Percentiles rank a stretch among this genome's conserved stretches.
These are phyloP conservation scores for Dictyostelium capitatum DNA, from an alignment of 78 protist genomes.

Conservation along the genomic window DNA sequence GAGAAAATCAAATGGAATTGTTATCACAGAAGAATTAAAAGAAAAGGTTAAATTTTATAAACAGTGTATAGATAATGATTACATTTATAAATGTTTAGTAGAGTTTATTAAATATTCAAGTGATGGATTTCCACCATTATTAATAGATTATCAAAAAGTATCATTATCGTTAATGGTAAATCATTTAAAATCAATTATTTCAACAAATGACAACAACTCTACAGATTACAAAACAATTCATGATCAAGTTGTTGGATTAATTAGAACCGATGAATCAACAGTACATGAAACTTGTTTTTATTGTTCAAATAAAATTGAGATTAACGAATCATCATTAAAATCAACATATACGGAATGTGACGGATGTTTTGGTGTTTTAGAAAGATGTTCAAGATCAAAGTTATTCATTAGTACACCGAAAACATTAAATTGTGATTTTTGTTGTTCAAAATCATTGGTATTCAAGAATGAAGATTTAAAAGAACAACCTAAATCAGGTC, in stretches of 20 bases:
- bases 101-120: background rate
- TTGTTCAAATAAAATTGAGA: background rate
- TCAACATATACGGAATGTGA: background rate
- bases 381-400: conserved; percentile 7
- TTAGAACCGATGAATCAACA: background rate
- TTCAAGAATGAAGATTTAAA: background rate
- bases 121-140: background rate
- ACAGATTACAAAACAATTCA: background rate
- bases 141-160: background rate
- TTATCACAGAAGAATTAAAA: background rate
- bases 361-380: background rate
- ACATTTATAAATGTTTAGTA: background rate
- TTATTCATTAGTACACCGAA: background rate
- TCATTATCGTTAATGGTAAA: background rate
- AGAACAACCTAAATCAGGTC: background rate
- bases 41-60: background rate
- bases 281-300: background rate
- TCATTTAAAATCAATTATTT: background rate
- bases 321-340: background rate
- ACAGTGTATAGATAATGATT: background rate
- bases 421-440: conserved; percentile 17
- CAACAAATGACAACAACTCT: no score
- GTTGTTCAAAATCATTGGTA: conserved; percentile 18
- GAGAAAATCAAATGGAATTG: background rate
- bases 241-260: background rate